Evolutionary conservation across 345 rosid genomes (phyloP).

Genomic region (Lepidium sativum): DNA sequence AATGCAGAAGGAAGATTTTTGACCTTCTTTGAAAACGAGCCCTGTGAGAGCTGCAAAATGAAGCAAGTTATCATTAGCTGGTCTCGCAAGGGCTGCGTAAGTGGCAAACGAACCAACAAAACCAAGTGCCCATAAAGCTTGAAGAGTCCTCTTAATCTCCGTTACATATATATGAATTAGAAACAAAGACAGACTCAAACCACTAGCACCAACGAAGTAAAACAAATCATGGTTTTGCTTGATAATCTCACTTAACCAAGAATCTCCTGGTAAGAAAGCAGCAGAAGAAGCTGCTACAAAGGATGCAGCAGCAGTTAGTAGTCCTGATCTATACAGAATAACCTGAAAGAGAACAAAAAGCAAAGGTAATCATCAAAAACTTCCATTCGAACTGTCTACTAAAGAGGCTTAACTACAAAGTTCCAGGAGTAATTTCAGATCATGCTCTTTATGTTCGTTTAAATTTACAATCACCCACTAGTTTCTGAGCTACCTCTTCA

Average conservation of each 20-base stretch:
- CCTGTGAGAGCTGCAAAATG: constrained; percentile 85
- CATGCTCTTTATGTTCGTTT: background rate
- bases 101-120: constrained; percentile 59
- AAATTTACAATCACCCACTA: background rate
- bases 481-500: background rate
- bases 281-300: constrained; percentile 73
- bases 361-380: background rate
- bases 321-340: constrained; percentile 67
- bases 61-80: constrained; percentile 60
- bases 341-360: constrained; percentile 41
- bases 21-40: constrained; percentile 94
- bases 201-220: constrained; percentile 64
- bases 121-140: constrained; percentile 87
- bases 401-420: background rate
- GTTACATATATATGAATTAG: constrained; percentile 87
- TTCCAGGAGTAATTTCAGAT: background rate
- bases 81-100: constrained; percentile 53
- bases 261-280: constrained; percentile 54
- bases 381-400: background rate
- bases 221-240: constrained; percentile 59
- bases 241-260: constrained; percentile 37
- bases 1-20: background rate
- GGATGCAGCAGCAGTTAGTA: constrained; percentile 75
- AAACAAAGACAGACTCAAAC: constrained; percentile 65
- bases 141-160: constrained; percentile 89